Conservation (phyloP, 1,139 yeast genomes). For the Magnusiomyces tetraspermus region DNA sequence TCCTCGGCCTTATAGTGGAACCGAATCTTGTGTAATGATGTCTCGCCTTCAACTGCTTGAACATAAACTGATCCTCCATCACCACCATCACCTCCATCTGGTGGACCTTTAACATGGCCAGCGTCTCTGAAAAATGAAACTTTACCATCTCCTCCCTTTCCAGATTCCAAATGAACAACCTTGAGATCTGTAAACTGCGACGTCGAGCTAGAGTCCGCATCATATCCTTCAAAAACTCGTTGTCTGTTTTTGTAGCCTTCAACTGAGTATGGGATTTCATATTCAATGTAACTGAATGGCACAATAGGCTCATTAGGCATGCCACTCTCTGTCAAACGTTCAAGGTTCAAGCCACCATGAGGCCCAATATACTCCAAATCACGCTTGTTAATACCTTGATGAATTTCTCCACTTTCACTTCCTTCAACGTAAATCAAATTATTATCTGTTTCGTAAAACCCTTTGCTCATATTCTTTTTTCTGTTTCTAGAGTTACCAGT, state of each 20-base stretch:
- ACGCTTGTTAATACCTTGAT: not conserved
- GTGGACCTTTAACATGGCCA: constrained; percentile 78
- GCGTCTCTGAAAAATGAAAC: constrained; percentile 83
- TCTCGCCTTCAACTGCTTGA: constrained; percentile 63
- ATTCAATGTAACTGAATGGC: constrained; percentile 15
- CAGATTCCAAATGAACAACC: constrained; percentile 59
- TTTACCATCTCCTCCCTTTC: constrained; percentile 82
- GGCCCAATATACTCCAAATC: constrained; percentile 1
- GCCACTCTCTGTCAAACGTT: constrained; percentile 7
- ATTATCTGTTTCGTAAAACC: not conserved
- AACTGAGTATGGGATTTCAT: constrained; percentile 25
- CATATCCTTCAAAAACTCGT: constrained; percentile 18
- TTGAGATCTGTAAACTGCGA: constrained; percentile 48
- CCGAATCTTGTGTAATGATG: constrained; percentile 53
- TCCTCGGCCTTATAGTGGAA: constrained; percentile 59
- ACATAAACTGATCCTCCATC: constrained; percentile 80
- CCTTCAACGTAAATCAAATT: constrained; percentile 3
- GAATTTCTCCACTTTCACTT: not conserved
- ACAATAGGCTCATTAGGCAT: constrained; percentile 17
- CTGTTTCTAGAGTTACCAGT: not conserved
- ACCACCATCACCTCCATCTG: constrained; percentile 99
- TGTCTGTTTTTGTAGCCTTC: constrained; percentile 22
- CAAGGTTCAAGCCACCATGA: constrained; percentile 2
- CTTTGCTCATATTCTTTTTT: not conserved
- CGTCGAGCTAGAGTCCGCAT: constrained; percentile 1